Evolutionary conservation across 768 basidiomycete genomes (phyloP).

Genomic region (Phanerochaete sordida): DNA sequence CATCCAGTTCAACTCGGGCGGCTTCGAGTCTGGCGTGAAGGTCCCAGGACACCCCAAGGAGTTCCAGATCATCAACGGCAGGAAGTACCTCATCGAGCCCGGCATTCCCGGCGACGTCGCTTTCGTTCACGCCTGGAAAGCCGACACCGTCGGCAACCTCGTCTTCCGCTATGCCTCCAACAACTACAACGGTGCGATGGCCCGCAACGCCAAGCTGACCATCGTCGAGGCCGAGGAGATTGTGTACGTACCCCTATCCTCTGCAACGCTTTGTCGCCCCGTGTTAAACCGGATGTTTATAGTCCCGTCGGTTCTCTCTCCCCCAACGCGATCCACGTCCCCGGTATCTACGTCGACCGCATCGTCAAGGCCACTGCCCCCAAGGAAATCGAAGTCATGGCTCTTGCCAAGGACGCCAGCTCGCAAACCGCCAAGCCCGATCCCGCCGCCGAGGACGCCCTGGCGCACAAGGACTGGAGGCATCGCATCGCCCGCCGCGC

Average conservation of each 20-base stretch:
- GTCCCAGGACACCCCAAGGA: slow-evolving; percentile 76
- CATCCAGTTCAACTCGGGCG: slow-evolving; percentile 71
- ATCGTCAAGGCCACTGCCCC: slow-evolving; percentile 72
- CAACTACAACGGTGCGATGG: slow-evolving; percentile 86
- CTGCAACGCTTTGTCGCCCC: not conserved
- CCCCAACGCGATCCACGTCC: slow-evolving; percentile 75
- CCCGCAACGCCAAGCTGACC: slow-evolving; percentile 80
- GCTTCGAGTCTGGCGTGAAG: slow-evolving; percentile 59
- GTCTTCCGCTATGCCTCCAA: slow-evolving; percentile 86
- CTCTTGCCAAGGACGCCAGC: slow-evolving; percentile 43
- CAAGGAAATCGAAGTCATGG: slow-evolving; percentile 75
- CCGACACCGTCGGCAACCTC: slow-evolving; percentile 83
- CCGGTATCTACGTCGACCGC: slow-evolving; percentile 83
- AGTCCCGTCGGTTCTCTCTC: slow-evolving; percentile 43
- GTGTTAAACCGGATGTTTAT: not conserved
- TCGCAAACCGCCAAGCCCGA: slow-evolving; percentile 11
- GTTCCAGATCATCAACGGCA: slow-evolving; percentile 65
- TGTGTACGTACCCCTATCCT: slow-evolving; percentile 19
- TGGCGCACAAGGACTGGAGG: slow-evolving; percentile 29
- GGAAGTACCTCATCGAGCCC: slow-evolving; percentile 75
- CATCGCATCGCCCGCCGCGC: slow-evolving; percentile 78
- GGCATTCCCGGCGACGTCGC: slow-evolving; percentile 81
- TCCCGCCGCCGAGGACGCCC: slow-evolving; percentile 6
- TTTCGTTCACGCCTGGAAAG: slow-evolving; percentile 87
- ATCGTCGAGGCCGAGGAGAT: slow-evolving; percentile 61